phyloP scores from a whole-genome alignment of 2,329 filamentous ascomycete species.

The Huntiella savannae region DNA sequence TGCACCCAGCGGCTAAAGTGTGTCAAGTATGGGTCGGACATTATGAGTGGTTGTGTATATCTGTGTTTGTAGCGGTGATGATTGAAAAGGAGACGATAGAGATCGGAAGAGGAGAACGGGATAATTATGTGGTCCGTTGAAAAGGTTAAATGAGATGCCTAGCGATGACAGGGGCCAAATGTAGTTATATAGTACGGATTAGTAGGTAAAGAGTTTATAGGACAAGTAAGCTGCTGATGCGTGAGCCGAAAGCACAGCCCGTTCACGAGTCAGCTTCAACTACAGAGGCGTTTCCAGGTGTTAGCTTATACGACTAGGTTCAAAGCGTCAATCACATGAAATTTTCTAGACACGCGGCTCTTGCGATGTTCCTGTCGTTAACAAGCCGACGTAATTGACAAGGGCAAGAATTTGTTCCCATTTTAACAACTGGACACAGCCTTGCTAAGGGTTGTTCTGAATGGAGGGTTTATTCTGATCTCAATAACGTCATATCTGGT shows the following conservation, averaged over 20 bases:
- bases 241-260: too few relatives aligned
- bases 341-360: conserved; percentile 1
- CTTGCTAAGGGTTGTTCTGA: not conserved
- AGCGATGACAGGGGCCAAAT: too few relatives aligned
- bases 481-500: too few relatives aligned
- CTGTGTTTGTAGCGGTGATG: not conserved
- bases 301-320: not conserved
- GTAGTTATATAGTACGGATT: too few relatives aligned
- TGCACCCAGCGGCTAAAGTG: conserved; percentile 49
- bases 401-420: not conserved
- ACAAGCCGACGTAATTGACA: not conserved
- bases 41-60: conserved; percentile 15
- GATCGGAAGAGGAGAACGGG: too few relatives aligned
- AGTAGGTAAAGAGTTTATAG: too few relatives aligned
- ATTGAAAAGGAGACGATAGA: not conserved
- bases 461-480: too few relatives aligned
- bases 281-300: too few relatives aligned
- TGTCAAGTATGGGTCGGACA: conserved; percentile 35
- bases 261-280: too few relatives aligned
- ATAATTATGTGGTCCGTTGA: too few relatives aligned
- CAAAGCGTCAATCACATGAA: conserved; percentile 6
- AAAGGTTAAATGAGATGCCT: too few relatives aligned
- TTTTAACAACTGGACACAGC: not conserved
- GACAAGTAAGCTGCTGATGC: too few relatives aligned
- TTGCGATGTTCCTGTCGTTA: not conserved